These are phyloP conservation scores for Cenchrus purpureus DNA, from an alignment of 176 grass and related monocot species.

Conservation along the genomic window DNA sequence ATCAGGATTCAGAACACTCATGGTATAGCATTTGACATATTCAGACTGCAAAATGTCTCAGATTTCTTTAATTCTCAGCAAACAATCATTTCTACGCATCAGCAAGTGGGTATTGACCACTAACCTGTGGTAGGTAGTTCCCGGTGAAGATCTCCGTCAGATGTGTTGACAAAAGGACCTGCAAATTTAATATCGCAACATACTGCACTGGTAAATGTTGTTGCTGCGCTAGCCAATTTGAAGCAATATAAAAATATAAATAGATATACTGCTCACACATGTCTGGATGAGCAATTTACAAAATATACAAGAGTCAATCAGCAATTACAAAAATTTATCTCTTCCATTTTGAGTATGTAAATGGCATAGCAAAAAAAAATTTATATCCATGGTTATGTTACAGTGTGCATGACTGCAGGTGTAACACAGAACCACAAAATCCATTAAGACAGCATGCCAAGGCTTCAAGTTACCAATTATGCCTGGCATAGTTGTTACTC, in stretches of 20 bases:
- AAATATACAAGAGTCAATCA: conserved; percentile 12
- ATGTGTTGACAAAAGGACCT: conserved; percentile 98
- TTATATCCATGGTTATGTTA: conserved; percentile 8
- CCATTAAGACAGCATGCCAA: neutral
- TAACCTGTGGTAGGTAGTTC: conserved; percentile 83
- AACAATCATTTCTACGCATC: conserved; percentile 11
- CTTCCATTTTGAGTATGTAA: conserved; percentile 1
- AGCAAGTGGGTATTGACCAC: conserved; percentile 28
- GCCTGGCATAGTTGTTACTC: neutral
- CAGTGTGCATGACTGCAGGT: conserved; percentile 5
- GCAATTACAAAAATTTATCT: neutral
- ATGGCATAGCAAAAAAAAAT: neutral
- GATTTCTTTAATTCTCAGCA: neutral
- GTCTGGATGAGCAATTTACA: conserved; percentile 26
- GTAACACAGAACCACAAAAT: conserved; percentile 9
- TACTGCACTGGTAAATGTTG: conserved; percentile 6
- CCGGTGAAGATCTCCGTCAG: conserved; percentile 81
- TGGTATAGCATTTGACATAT: conserved; percentile 89
- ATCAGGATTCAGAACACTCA: conserved; percentile 92
- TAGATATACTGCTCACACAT: conserved; percentile 9
- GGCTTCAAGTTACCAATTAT: neutral
- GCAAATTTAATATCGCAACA: conserved; percentile 34
- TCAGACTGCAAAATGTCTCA: conserved; percentile 67
- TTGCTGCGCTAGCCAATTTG: conserved; percentile 8
- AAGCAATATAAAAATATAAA: conserved; percentile 18